phyloP scores from a whole-genome alignment of 192 early-diverging fungal species.

The Coemansia sp. region DNA sequence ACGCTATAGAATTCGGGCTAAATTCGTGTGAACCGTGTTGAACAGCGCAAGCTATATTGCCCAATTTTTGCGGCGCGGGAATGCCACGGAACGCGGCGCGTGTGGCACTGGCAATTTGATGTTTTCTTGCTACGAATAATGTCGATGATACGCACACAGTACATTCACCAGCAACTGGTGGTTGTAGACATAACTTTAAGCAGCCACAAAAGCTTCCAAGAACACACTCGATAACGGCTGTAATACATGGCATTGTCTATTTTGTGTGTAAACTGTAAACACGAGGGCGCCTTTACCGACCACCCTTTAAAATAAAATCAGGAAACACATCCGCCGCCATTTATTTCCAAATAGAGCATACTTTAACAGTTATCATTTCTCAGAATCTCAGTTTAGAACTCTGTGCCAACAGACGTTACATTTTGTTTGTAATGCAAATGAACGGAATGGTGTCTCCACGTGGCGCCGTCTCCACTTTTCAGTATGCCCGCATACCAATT shows the following conservation, averaged over 20 bases:
- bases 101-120: not conserved
- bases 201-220: not conserved
- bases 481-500: not conserved
- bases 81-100: not conserved
- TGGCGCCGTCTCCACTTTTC: not conserved
- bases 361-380: not conserved
- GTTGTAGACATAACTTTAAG: not conserved
- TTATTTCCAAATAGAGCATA: not conserved
- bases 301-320: not conserved
- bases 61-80: conserved; percentile 1
- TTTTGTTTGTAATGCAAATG: conserved; percentile 1
- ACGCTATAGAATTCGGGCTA: not conserved
- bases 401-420: not conserved
- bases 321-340: not conserved
- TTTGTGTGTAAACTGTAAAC: not conserved
- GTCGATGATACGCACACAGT: no score
- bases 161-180: not conserved
- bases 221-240: not conserved
- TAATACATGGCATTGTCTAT: not conserved
- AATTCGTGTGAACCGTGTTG: not conserved
- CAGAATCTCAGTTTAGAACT: not conserved
- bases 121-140: not conserved
- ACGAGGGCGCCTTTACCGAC: not conserved
- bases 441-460: not conserved
- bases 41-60: not conserved